These are phyloP conservation scores for Termitomyces sp. DNA, from an alignment of 768 basidiomycete species.

Conservation along the genomic window DNA sequence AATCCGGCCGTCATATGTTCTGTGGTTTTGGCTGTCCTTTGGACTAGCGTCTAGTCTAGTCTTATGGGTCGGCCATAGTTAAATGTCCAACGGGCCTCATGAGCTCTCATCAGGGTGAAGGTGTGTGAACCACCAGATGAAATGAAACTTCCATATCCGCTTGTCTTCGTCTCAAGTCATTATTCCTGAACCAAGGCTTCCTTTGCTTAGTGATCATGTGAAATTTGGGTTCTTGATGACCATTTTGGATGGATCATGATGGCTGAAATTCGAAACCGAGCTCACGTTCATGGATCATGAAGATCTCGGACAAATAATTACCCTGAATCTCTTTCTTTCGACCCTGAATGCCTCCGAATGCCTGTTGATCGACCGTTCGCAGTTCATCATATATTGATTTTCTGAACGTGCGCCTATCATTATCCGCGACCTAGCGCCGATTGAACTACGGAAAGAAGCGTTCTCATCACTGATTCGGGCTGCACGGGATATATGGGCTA, in stretches of 20 bases:
- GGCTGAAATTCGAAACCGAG: not conserved
- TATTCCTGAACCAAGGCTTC: not conserved
- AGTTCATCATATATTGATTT: not conserved
- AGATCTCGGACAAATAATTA: not conserved
- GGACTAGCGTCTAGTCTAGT: not conserved
- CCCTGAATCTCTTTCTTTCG: not conserved
- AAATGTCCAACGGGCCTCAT: no score
- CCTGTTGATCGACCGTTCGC: not conserved
- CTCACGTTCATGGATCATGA: not conserved
- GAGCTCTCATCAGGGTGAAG: not conserved
- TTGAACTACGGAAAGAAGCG: not conserved
- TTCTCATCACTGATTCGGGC: not conserved
- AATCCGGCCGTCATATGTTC: not conserved
- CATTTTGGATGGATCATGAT: not conserved
- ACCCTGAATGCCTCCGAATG: not conserved
- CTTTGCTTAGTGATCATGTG: not conserved
- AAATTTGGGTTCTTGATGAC: not conserved
- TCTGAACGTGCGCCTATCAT: not conserved
- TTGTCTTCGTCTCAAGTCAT: not conserved
- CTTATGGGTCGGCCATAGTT: not conserved
- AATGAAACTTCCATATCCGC: not conserved
- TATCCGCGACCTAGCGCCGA: not conserved
- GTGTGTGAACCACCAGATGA: not conserved
- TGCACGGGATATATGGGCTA: not conserved
- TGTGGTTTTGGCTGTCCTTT: not conserved